These are phyloP conservation scores for Russula dissimulans DNA, from an alignment of 768 basidiomycete genomes.

Conservation along the genomic window DNA sequence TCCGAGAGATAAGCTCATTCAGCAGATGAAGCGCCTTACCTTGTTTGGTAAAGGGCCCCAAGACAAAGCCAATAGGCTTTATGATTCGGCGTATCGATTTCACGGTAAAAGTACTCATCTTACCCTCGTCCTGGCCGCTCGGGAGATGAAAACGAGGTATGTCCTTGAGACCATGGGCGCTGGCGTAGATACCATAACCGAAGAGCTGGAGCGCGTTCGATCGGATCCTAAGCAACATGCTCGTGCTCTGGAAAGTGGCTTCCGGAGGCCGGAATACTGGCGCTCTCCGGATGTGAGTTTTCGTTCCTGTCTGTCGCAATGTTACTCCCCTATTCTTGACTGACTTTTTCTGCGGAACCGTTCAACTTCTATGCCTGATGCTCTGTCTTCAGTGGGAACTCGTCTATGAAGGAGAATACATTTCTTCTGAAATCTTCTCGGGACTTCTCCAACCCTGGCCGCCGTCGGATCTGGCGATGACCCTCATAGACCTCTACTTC, in stretches of 20 bases:
- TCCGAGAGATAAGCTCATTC: neutral
- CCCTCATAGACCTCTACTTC: slow-evolving; percentile 65
- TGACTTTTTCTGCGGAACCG: neutral
- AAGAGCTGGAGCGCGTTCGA: neutral
- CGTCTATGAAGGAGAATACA: slow-evolving; percentile 38
- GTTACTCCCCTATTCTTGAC: neutral
- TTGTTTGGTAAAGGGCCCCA: slow-evolving; percentile 7
- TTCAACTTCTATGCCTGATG: neutral
- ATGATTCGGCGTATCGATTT: slow-evolving; percentile 12
- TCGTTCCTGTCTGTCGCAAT: neutral
- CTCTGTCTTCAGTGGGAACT: slow-evolving; percentile 46
- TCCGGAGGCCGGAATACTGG: slow-evolving; percentile 16
- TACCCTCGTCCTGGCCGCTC: slow-evolving; percentile 5
- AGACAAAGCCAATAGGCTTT: slow-evolving; percentile 13
- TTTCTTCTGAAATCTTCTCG: slow-evolving; percentile 26
- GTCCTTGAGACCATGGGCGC: slow-evolving; percentile 2
- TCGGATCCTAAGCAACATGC: neutral
- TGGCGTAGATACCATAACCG: neutral
- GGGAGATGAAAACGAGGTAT: slow-evolving; percentile 4
- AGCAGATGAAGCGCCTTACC: slow-evolving; percentile 11
- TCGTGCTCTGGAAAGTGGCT: neutral
- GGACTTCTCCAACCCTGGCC: slow-evolving; percentile 44
- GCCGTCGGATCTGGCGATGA: slow-evolving; percentile 46
- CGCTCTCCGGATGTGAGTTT: slow-evolving; percentile 15
- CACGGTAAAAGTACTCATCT: slow-evolving; percentile 16